Base-by-base conservation (phyloP, 2,329 filamentous ascomycete species). In the Cordyceps pruinosa region DNA sequence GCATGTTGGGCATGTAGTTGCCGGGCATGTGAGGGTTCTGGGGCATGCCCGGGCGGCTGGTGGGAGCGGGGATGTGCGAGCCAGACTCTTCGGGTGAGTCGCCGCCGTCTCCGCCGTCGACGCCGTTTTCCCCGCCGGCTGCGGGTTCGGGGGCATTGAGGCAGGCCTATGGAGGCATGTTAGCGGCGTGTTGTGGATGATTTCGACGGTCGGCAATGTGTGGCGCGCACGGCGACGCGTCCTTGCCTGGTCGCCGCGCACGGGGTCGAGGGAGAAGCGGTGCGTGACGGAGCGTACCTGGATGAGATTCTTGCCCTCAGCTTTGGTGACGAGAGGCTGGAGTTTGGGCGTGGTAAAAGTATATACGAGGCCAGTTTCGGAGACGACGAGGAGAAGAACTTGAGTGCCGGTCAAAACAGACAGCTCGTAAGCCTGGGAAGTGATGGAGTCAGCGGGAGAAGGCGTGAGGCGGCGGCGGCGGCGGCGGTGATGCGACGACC, bases 241-340 rank as follows among this genome's bases (percentile, higher is more conserved):
- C 23, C 32, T 28, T 17, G 9, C 15, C 10, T 17, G 17, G 28
- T 10, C 19, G 28, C 34, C 34, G 17, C 17, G 9, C 34, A 8
- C 7, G 17, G 30, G 26, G 37, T 54, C 9, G 26, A 41, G 21
- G n/a, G n/a, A n/a, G n/a, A n/a, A n/a, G n/a, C n/a, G n/a, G 15
- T 21, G 52, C 5, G 13, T 37, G 42, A n/a, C 32, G 28, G 15
- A 25, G 67, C 84, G 63, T 83, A 97, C 94, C 86, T 99, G 94
- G 65, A 99, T 97, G 63, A 99, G 79, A 73, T 99, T 99, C 84
- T 99, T 99, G 77, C 94, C 94, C 76, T 97, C 94, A 19, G 94
- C 88, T 79, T 97, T 97, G 62, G 94, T 99, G 65, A 97, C 94
- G 55, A 99, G 85, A 61, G 94, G 94, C 77, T 97, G 94, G 57